Conservation (phyloP, 2,329 filamentous ascomycete species). For the Cladosporium phlei region DNA sequence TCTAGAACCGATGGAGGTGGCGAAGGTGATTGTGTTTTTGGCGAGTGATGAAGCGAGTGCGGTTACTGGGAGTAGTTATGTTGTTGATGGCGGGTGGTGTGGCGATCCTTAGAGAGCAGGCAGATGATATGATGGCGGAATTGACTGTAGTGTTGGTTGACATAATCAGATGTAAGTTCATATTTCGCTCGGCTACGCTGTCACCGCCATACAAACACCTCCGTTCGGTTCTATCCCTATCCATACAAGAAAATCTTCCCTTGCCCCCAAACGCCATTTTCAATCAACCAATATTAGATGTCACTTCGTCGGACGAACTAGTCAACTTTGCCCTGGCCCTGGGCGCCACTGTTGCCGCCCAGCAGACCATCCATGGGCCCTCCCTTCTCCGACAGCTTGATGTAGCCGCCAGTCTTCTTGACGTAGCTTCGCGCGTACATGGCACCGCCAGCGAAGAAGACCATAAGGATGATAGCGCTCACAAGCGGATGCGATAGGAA, state of each 20-base stretch:
- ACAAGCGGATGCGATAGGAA: constrained; percentile 43
- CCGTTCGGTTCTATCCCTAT: constrained; percentile 3
- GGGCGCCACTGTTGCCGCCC: constrained; percentile 45
- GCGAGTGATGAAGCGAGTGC: constrained; percentile 29
- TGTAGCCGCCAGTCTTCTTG: constrained; percentile 31
- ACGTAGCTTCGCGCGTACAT: constrained; percentile 31
- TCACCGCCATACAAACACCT: not conserved
- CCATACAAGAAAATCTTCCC: constrained; percentile 10
- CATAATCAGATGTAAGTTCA: not conserved
- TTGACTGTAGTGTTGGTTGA: not conserved
- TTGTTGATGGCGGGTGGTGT: constrained; percentile 31
- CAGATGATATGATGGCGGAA: not conserved
- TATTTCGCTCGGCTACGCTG: constrained; percentile 10
- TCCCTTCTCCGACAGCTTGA: constrained; percentile 46
- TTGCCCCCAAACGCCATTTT: constrained; percentile 3
- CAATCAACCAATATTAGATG: constrained; percentile 13
- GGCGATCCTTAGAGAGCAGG: constrained; percentile 18
- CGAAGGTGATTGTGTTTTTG: constrained; percentile 28
- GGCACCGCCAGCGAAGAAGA: constrained; percentile 35
- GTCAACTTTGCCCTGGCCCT: constrained; percentile 27
- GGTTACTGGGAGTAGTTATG: constrained; percentile 29
- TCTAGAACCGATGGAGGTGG: constrained; percentile 28
- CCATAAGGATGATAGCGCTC: constrained; percentile 52
- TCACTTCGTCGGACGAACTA: constrained; percentile 8
- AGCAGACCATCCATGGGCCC: constrained; percentile 65